Evolutionary conservation across 1,139 yeast genomes (phyloP), one percentile per base, ranked within the genome.

Genomic region (Candida frijolesensis): DNA sequence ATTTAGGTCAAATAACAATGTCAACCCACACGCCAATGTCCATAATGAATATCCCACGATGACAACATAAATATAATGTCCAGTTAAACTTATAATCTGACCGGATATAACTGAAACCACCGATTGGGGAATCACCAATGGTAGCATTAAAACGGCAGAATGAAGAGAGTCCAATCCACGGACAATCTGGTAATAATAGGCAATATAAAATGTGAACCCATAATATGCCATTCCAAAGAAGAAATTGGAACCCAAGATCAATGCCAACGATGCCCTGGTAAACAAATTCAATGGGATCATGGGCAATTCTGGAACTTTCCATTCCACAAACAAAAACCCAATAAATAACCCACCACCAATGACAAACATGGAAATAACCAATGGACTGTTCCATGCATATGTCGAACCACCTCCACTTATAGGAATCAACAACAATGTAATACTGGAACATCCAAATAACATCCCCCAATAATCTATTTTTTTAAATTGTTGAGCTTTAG

Each of bases 321-420:
- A 69, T 54, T 82, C 84, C 5, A 73, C 64, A 10, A 74, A 19
- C 2, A 80, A 42, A 51, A 82, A 82, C 0, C 54, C 57, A 2
- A 69, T 43, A 14, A 76, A 59, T 30, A 72, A 68, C 0, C 66
- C 44, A 0, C 76, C 78, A 4, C 85, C 84, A 29, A 81, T 60
- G 1, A 67, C 57, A 43, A 80, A 70, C 65, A 82, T 66, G 8
- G 67, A 57, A 6, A 82, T 80, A 7, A 79, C 77, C 16, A 72
- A 56, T 0, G 81, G 57, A 45, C 82, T 74, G 53, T 72, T 60
- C 86, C 86, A 82, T 0, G 67, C 57, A 62, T 71, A 82, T 1
- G 78, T 69, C 8, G 76, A 67, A 1, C 85, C 84, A 46, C 85
- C 85, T 4, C 84, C 83, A 60, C 79, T 72, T 37, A 81, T 59